Percentiles rank a stretch among this genome's conserved stretches.
phyloP scores from a whole-genome alignment of 768 basidiomycete genomes.

The Boletus sp. region DNA sequence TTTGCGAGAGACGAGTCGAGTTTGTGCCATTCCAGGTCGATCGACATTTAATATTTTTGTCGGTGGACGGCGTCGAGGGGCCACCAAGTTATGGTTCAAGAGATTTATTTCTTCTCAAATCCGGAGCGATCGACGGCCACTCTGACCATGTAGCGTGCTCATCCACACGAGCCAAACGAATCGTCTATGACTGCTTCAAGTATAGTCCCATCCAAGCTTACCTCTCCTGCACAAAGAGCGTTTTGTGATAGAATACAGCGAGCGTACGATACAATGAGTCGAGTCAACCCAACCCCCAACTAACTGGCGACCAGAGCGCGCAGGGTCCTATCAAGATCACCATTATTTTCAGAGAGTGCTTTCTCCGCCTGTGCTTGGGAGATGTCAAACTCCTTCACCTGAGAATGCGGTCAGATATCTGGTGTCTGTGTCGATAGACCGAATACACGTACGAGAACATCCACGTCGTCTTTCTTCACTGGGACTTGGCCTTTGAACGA shows the following conservation, averaged over 20 bases:
- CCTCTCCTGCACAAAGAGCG: background rate
- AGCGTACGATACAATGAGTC: background rate
- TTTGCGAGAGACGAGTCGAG: slow-evolving; percentile 71
- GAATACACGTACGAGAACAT: slow-evolving; percentile 24
- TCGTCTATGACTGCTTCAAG: background rate
- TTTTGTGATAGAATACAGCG: slow-evolving; percentile 1
- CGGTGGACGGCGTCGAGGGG: background rate
- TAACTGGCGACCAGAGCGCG: slow-evolving; percentile 27
- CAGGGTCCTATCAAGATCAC: slow-evolving; percentile 28
- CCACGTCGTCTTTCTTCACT: slow-evolving; percentile 29
- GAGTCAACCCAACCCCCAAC: background rate
- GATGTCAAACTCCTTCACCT: slow-evolving; percentile 32
- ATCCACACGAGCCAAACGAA: background rate
- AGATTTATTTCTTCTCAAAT: too few relatives aligned
- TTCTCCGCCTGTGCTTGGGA: slow-evolving; percentile 29
- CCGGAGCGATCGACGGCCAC: too few relatives aligned
- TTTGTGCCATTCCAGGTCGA: slow-evolving; percentile 91
- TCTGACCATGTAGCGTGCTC: background rate
- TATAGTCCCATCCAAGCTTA: background rate
- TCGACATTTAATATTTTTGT: slow-evolving; percentile 59
- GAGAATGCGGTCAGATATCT: slow-evolving; percentile 1
- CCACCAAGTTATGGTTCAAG: too few relatives aligned
- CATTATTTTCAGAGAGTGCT: slow-evolving; percentile 26
- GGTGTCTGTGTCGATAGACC: background rate
- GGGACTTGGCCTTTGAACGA: slow-evolving; percentile 28